These are phyloP conservation scores for Auricularia heimuer DNA, from an alignment of 768 basidiomycete species.

Conservation along the genomic window DNA sequence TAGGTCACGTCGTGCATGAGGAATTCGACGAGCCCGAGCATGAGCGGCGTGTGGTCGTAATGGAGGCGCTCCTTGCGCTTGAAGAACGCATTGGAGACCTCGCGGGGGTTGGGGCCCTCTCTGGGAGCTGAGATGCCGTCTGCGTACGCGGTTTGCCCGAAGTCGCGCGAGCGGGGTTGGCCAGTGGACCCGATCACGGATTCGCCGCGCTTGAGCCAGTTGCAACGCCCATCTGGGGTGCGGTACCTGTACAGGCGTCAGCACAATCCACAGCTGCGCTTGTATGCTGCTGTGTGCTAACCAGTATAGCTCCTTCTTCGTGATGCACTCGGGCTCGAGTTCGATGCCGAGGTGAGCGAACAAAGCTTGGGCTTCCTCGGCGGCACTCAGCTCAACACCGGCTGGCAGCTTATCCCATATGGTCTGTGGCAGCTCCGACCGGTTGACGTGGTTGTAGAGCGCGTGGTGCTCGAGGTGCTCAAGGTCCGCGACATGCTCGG, in stretches of 20 bases:
- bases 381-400: background rate
- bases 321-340: background rate
- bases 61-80: conserved; percentile 2
- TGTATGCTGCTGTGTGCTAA: background rate
- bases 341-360: background rate
- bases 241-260: background rate
- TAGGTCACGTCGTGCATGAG: conserved; percentile 1
- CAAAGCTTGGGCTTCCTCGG: background rate
- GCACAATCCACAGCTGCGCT: background rate
- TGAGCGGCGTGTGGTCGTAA: conserved; percentile 1
- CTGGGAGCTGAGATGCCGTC: background rate
- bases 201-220: conserved; percentile 1
- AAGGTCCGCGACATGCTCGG: background rate
- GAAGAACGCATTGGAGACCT: conserved; percentile 1
- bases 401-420: background rate
- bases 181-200: background rate
- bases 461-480: background rate
- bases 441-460: background rate
- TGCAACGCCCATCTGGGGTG: background rate
- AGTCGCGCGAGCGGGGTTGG: background rate
- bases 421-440: background rate
- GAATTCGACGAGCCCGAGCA: conserved; percentile 1
- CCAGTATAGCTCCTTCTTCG: background rate
- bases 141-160: background rate
- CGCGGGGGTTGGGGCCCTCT: background rate